A percentile compares a stretch with the other conserved stretches of the same genome.
These are phyloP conservation scores for Vicia sativa DNA, from an alignment of 306 rosid species.

Conservation along the genomic window DNA sequence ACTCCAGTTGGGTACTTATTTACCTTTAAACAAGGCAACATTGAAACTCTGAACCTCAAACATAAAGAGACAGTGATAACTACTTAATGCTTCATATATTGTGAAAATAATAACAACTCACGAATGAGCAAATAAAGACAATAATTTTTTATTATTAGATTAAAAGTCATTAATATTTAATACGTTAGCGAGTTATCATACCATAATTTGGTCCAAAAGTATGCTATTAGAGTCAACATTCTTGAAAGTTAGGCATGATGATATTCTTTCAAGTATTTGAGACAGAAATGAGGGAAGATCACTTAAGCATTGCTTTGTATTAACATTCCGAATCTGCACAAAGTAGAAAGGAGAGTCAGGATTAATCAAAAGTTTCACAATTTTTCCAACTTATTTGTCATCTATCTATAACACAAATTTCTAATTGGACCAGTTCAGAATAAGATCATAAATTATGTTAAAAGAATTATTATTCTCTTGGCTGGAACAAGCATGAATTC, in stretches of 20 bases:
- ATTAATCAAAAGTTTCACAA: conserved; percentile 33
- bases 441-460: neutral
- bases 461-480: conserved; percentile 14
- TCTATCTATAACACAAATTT: conserved; percentile 17
- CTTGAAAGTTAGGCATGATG: conserved; percentile 47
- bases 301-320: conserved; percentile 64
- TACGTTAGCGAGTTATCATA: conserved; percentile 38
- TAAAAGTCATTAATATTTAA: conserved; percentile 8
- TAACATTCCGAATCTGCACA: conserved; percentile 73
- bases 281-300: conserved; percentile 75
- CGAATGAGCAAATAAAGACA: conserved; percentile 5
- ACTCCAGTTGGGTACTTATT: conserved; percentile 92
- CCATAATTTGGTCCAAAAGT: conserved; percentile 83
- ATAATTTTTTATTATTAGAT: conserved; percentile 6
- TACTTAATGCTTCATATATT: neutral
- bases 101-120: conserved; percentile 11
- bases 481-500: conserved; percentile 8
- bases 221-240: conserved; percentile 38
- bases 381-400: conserved; percentile 9
- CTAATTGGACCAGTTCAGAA: conserved; percentile 14
- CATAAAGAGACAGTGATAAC: conserved; percentile 12
- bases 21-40: conserved; percentile 54
- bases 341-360: conserved; percentile 19
- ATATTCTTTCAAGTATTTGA: conserved; percentile 64
- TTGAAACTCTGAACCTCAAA: conserved; percentile 37